Base-by-base conservation (phyloP, 1,139 yeast genomes). In the Protomyces gravidus region DNA sequence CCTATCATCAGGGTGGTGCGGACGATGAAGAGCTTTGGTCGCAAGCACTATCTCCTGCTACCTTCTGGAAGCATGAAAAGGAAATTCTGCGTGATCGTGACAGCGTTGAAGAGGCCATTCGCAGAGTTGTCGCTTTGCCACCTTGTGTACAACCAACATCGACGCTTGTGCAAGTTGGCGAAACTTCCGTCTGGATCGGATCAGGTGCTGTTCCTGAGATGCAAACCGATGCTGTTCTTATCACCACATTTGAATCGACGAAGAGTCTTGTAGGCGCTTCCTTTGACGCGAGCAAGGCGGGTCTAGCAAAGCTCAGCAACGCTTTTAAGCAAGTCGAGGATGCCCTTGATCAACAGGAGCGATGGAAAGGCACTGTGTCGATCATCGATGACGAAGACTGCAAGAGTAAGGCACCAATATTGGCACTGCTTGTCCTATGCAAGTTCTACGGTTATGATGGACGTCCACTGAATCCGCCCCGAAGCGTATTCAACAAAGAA, bases 11-110 rank as follows among this genome's bases (percentile, higher is more conserved):
- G 71, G 96, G 96, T 0, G 89, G 96, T 0, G 96, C 94, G 0
- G 97, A 89, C 70, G 96, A 89, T 67, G 96, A 89, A 69, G 96
- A 89, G 67, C 74, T 85, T 26, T 89, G 96, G 97, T 83, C 89
- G 0, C 70, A 50, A 59, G 42, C 32, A 5, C 50, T 89, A 26
- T 78, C 76, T 0, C 82, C 92, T 0, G 66, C 68, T 0, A 58
- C 79, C 15, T 80, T 86, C 60, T 89, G 96, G 95, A 63, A 70
- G 0, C 68, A 78, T 57, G 62, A 71, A 2, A 71, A 71, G 0
- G 45, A 65, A 1, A 68, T 83, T 15, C 64, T 72, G 1, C 27
- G 9, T 9, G 30, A 26, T 11, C 48, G 48, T 19, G 21, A 45
- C 5, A 23, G n/a, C 9, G 13, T 45, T 19, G 13, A 36, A 13